These are phyloP conservation scores for Turritis glabra DNA, from an alignment of 345 rosid species.

Conservation along the genomic window DNA sequence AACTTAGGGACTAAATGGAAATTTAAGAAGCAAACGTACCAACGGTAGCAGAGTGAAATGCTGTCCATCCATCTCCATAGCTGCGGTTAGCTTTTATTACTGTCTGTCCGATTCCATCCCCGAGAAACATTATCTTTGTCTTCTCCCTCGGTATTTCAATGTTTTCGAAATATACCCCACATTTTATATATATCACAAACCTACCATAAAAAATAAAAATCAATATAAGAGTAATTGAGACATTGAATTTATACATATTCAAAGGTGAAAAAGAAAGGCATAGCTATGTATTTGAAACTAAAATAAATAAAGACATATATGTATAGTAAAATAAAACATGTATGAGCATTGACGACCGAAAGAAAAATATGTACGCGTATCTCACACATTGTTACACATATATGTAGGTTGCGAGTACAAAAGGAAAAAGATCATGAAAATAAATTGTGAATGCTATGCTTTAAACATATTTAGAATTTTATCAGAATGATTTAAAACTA, in stretches of 20 bases:
- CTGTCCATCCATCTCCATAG: conserved; percentile 67
- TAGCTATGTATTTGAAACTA: neutral
- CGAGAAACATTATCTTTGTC: conserved; percentile 65
- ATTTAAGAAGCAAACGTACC: conserved; percentile 49
- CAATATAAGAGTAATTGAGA: neutral
- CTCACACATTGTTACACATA: neutral
- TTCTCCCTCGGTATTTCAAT: conserved; percentile 68
- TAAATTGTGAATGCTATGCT: neutral
- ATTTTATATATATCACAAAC: conserved; percentile 77
- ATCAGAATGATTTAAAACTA: neutral
- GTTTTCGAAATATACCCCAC: conserved; percentile 70
- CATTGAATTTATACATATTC: neutral
- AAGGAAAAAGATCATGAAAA: neutral
- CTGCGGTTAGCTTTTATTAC: conserved; percentile 61
- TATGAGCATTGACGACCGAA: neutral
- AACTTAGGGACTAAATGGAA: neutral
- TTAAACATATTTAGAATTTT: neutral
- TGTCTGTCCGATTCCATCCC: conserved; percentile 88
- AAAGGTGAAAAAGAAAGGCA: neutral
- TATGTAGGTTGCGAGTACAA: neutral
- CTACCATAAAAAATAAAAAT: conserved; percentile 35
- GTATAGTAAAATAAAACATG: neutral
- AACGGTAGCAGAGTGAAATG: conserved; percentile 86
- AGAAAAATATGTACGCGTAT: neutral
- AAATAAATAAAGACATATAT: neutral